Base-by-base conservation (phyloP, 2,329 filamentous ascomycete species). In the Ophiostoma tasmaniense region DNA sequence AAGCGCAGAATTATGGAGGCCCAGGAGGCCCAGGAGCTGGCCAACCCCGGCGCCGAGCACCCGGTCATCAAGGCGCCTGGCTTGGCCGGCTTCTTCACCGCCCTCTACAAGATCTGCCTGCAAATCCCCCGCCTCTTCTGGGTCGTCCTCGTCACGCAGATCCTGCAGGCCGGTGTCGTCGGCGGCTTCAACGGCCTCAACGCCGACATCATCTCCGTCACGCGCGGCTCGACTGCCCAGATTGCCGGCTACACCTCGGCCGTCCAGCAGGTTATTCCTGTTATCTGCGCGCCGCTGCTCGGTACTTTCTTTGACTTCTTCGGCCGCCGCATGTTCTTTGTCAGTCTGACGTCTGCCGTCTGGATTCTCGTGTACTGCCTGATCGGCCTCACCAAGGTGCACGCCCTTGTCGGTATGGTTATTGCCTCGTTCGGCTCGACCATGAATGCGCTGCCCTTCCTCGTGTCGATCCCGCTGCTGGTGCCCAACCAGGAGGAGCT, bases 191-290 rank as follows among this genome's bases (percentile, higher is more conserved):
- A 42, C 35, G 35, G 66, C 37, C 25, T 67, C 33, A 67, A 62
- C 7, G 66, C 66, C 66, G 66, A 67, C 69, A 70, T 70, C 52
- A 70, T 70, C 55, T 17, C 64, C 64, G 5, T 69, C 22, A 75
- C 74, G 1, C 71, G 73, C 0, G 75, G 73, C 10, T 75, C 73
- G 11, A 75, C 74, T 0, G 74, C 72, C 1, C 72, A 75, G 72
- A 68, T 76, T 25, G 73, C 75, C 28, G 74, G 74, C 22, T 76
- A 75, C 68, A 75, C 74, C 1, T 75, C 74, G 1, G 70, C 73
- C 2, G 70, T 75, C 0, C 74, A 76, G 70, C 72, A 75, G 68
- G 73, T 75, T 30, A 75, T 75, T 8, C 74, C 74, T 1, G 71
- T 75, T 22, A 68, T 76, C 37, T 71, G 73, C 28, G 71, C 74